Evolutionary conservation across 257 asterid species (phyloP).

Genomic region (Verbascum thapsus): DNA sequence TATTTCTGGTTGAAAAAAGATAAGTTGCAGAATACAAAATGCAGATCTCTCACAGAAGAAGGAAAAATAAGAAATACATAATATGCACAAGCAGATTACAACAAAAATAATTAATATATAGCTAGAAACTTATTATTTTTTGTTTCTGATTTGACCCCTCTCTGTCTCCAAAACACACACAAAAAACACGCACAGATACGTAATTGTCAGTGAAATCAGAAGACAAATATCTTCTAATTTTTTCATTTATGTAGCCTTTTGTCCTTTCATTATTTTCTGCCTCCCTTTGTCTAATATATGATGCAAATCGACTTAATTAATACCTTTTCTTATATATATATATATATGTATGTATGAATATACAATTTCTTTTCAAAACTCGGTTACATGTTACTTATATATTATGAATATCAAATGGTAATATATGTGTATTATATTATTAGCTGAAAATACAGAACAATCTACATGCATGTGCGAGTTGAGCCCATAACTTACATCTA

Average conservation of each 20-base stretch:
- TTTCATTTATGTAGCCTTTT: constrained; percentile 47
- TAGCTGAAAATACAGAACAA: no score
- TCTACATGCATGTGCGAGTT: no score
- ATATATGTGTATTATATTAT: no score
- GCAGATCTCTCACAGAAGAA: no score
- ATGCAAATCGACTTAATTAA: not conserved
- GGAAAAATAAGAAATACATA: not conserved
- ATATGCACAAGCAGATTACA: constrained; percentile 19
- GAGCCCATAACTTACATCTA: no score
- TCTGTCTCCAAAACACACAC: constrained; percentile 38
- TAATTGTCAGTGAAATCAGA: constrained; percentile 58
- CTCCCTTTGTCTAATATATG: constrained; percentile 5
- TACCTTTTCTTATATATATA: no score
- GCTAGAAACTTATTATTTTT: constrained; percentile 1
- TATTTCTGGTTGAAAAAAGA: no score
- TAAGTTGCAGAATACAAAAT: no score
- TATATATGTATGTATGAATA: no score
- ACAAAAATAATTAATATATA: constrained; percentile 28
- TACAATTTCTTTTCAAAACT: no score
- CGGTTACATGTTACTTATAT: no score
- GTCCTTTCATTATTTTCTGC: constrained; percentile 43
- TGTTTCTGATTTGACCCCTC: constrained; percentile 73
- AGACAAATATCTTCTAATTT: constrained; percentile 47
- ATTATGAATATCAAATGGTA: no score
- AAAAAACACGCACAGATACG: constrained; percentile 58